Percentiles rank a stretch among this genome's conserved stretches.
Conservation (phyloP, 306 rosid species). For the Casuarina equisetifolia region DNA sequence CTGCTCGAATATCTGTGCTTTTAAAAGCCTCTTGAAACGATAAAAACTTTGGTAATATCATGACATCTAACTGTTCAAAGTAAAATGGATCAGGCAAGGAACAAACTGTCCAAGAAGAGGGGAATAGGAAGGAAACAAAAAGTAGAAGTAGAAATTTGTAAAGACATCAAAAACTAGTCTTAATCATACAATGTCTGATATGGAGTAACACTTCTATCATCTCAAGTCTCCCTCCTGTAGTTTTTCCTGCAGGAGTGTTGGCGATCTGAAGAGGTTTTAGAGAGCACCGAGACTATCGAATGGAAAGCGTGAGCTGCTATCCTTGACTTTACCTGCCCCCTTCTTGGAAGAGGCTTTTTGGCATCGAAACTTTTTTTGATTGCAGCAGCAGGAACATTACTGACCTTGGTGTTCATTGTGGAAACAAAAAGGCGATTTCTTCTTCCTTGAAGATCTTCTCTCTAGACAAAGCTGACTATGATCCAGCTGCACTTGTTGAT, state of each 20-base stretch:
- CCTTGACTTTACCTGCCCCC: slow-evolving; percentile 36
- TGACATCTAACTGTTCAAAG: not conserved
- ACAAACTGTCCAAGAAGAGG: not conserved
- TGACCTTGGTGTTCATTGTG: slow-evolving; percentile 45
- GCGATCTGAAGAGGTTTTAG: slow-evolving; percentile 27
- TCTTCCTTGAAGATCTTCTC: not conserved
- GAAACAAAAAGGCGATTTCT: not conserved
- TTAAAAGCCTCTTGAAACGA: not conserved
- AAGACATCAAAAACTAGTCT: slow-evolving; percentile 1
- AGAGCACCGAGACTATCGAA: slow-evolving; percentile 34
- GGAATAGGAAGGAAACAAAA: not conserved
- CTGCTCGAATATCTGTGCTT: not conserved
- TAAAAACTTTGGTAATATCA: not conserved
- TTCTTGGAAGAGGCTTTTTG: slow-evolving; percentile 32
- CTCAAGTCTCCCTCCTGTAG: not conserved
- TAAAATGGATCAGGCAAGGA: not conserved
- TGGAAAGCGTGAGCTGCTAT: slow-evolving; percentile 35
- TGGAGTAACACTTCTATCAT: not conserved
- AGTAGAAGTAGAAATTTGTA: not conserved
- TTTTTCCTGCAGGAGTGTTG: slow-evolving; percentile 12
- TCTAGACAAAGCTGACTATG: slow-evolving; percentile 15
- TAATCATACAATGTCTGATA: slow-evolving; percentile 6
- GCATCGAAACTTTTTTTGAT: slow-evolving; percentile 12
- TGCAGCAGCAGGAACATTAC: slow-evolving; percentile 31
- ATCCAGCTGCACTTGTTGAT: not conserved